A percentile compares a stretch with the other conserved stretches of the same genome.
Evolutionary conservation across 345 rosid genomes (phyloP).

Genomic region (Physaria fendleri): DNA sequence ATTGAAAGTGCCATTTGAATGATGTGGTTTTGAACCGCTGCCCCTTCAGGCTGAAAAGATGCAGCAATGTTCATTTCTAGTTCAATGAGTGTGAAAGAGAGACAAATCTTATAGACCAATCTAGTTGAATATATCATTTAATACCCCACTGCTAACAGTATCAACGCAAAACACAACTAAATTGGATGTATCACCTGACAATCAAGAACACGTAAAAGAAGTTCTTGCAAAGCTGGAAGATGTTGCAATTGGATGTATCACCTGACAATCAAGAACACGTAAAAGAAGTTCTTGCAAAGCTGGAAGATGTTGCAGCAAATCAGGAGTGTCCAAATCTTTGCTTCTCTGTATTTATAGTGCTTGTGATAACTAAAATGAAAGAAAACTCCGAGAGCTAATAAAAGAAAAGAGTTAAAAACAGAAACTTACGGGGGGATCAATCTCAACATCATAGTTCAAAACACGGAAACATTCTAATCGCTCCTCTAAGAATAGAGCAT

Average conservation of each 20-base stretch:
- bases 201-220: constrained; percentile 84
- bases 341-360: constrained; percentile 51
- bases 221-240: constrained; percentile 77
- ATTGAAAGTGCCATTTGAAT: constrained; percentile 82
- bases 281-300: constrained; percentile 89
- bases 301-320: constrained; percentile 85
- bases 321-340: constrained; percentile 85
- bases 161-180: neutral
- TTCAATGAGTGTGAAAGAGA: neutral
- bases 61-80: constrained; percentile 15
- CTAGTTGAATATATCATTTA: neutral
- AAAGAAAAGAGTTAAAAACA: constrained; percentile 4
- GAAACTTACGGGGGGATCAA: constrained; percentile 69
- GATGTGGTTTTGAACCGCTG: constrained; percentile 71
- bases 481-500: constrained; percentile 93
- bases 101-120: neutral
- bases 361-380: neutral
- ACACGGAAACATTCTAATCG: constrained; percentile 88
- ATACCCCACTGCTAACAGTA: neutral
- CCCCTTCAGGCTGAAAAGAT: constrained; percentile 82
- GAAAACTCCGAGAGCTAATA: neutral
- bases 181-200: constrained; percentile 58
- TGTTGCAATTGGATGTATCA: constrained; percentile 18
- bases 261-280: constrained; percentile 92
- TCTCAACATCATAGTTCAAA: constrained; percentile 82